Percentiles rank a stretch among this genome's conserved stretches.
Evolutionary conservation across 768 basidiomycete species (phyloP).

Genomic region (Rhodosporidiobolus sp.): DNA sequence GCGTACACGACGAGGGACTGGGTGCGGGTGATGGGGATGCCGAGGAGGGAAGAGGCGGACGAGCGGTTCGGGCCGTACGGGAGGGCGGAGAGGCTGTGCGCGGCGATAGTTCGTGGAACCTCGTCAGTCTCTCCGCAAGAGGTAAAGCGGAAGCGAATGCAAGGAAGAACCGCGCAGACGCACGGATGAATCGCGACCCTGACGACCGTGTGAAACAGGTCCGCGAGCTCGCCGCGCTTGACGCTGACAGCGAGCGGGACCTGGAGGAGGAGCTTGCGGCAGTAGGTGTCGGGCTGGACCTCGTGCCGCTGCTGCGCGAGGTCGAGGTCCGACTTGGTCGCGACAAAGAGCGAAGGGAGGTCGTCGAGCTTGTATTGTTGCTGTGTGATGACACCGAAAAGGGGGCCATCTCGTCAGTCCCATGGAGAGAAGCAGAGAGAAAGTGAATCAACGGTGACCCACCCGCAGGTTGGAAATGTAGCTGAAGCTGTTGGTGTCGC

Average conservation of each 20-base stretch:
- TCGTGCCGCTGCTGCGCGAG: slow-evolving; percentile 96
- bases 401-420: background rate
- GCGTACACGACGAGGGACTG: slow-evolving; percentile 7
- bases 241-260: slow-evolving; percentile 94
- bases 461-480: slow-evolving; percentile 96
- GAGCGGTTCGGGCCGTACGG: slow-evolving; percentile 27
- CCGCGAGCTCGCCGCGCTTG: slow-evolving; percentile 75
- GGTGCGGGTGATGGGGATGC: slow-evolving; percentile 10
- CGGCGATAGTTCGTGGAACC: too few relatives aligned
- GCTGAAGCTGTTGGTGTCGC: slow-evolving; percentile 97
- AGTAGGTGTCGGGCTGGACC: slow-evolving; percentile 97
- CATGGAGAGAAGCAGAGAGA: background rate
- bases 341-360: slow-evolving; percentile 92
- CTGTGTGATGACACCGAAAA: slow-evolving; percentile 51
- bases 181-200: slow-evolving; percentile 82
- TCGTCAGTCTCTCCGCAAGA: too few relatives aligned
- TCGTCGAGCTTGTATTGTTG: slow-evolving; percentile 96
- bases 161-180: background rate
- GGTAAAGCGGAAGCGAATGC: too few relatives aligned
- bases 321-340: slow-evolving; percentile 98
- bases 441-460: slow-evolving; percentile 40
- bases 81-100: slow-evolving; percentile 21
- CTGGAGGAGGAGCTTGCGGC: slow-evolving; percentile 78
- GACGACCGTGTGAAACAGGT: slow-evolving; percentile 82
- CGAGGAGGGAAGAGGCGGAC: slow-evolving; percentile 23